These are phyloP conservation scores for Perkinsus olseni DNA, from an alignment of 169 alveolate species.

Conservation along the genomic window DNA sequence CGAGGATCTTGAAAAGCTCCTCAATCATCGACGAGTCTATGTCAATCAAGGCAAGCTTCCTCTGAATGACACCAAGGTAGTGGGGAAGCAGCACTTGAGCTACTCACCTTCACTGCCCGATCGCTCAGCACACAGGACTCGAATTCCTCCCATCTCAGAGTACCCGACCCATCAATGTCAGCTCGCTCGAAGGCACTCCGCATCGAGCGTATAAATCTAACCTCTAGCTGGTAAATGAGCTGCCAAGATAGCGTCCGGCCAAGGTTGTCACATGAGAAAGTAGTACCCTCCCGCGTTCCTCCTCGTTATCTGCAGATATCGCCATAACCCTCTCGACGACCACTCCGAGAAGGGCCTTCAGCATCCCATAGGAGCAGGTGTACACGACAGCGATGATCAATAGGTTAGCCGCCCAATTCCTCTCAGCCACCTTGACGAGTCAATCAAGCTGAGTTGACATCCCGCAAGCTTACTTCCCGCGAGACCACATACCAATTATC, in stretches of 20 bases:
- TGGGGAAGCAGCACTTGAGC: background rate
- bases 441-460: background rate
- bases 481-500: background rate
- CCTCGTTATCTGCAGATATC: background rate
- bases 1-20: background rate
- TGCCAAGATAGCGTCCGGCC: background rate
- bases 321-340: background rate
- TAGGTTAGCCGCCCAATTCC: background rate
- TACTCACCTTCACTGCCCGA: background rate
- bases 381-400: background rate
- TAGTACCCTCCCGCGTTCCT: background rate
- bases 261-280: background rate
- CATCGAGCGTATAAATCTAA: background rate
- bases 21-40: background rate
- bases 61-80: background rate
- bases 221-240: background rate
- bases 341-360: background rate
- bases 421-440: background rate
- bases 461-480: background rate
- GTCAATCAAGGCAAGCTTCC: background rate
- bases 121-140: background rate
- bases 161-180: background rate
- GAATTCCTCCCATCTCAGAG: background rate
- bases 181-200: background rate
- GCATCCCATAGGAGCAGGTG: background rate